A percentile compares a stretch with the other conserved stretches of the same genome.
Evolutionary conservation across 345 rosid species (phyloP).

Genomic region (Acer saccharum): DNA sequence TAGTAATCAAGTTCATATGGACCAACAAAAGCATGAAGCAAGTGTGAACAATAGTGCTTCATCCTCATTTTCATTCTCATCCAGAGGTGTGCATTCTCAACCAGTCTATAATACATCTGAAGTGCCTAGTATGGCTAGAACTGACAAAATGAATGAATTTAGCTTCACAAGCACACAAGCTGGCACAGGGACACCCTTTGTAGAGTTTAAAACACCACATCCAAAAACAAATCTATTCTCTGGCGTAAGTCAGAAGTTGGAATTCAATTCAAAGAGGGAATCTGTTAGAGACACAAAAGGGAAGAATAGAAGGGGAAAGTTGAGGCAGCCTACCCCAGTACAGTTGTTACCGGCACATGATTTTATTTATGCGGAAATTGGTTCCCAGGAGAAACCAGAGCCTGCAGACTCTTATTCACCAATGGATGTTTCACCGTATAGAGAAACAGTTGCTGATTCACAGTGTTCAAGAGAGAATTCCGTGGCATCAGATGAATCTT

Average conservation of each 20-base stretch:
- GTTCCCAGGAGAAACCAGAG: slow-evolving; percentile 50
- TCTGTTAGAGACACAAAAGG: slow-evolving; percentile 37
- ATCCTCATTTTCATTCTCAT: slow-evolving; percentile 21
- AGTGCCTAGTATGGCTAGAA: slow-evolving; percentile 25
- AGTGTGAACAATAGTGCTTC: slow-evolving; percentile 16
- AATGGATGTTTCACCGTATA: slow-evolving; percentile 86
- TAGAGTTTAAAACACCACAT: slow-evolving; percentile 61
- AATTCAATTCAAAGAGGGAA: slow-evolving; percentile 66
- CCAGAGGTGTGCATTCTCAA: slow-evolving; percentile 22
- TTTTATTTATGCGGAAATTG: slow-evolving; percentile 47
- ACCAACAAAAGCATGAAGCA: slow-evolving; percentile 23
- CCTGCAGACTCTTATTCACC: slow-evolving; percentile 70
- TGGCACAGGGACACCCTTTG: slow-evolving; percentile 29
- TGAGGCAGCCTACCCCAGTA: slow-evolving; percentile 55
- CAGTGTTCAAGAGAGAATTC: slow-evolving; percentile 52
- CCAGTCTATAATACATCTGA: slow-evolving; percentile 23
- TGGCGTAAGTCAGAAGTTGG: slow-evolving; percentile 49
- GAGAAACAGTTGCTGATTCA: slow-evolving; percentile 43
- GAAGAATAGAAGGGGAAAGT: slow-evolving; percentile 65
- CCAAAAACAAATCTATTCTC: slow-evolving; percentile 45
- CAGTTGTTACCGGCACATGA: slow-evolving; percentile 55
- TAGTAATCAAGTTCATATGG: slow-evolving; percentile 32
- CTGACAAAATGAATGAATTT: slow-evolving; percentile 33
- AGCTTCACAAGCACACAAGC: slow-evolving; percentile 42
- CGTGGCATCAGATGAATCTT: slow-evolving; percentile 61